These are phyloP conservation scores for Cordyceps cicadae DNA, from an alignment of 2,329 filamentous ascomycete genomes.

Conservation along the genomic window DNA sequence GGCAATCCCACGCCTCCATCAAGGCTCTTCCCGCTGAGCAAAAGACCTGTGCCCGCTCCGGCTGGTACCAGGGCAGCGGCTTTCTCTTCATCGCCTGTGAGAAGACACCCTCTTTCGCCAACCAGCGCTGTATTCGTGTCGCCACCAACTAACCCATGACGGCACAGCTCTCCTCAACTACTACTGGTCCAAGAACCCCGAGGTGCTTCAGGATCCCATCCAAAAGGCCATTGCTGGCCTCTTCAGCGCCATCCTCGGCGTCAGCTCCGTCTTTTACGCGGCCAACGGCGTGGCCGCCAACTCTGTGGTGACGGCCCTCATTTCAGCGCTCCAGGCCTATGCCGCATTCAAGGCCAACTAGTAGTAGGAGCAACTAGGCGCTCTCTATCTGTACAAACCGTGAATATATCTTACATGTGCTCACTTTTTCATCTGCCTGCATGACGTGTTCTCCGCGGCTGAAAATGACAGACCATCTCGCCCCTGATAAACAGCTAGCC, in stretches of 20 bases:
- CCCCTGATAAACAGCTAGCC: not conserved
- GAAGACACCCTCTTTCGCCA: not conserved
- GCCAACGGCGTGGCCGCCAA: slow-evolving; percentile 1
- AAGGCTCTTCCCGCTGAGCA: slow-evolving; percentile 1
- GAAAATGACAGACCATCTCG: not conserved
- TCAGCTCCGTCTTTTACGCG: slow-evolving; percentile 1
- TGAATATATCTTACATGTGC: too few relatives aligned
- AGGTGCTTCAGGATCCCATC: slow-evolving; percentile 4
- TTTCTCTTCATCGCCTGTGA: not conserved
- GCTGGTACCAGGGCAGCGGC: slow-evolving; percentile 9
- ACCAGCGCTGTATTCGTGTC: not conserved
- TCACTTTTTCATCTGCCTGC: not conserved
- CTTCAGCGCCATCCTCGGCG: not conserved
- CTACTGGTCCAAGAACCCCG: slow-evolving; percentile 10
- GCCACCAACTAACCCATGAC: not conserved
- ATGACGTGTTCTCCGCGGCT: not conserved
- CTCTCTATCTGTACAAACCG: too few relatives aligned
- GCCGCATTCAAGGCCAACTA: slow-evolving; percentile 9
- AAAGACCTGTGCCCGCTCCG: not conserved
- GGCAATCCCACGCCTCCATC: slow-evolving; percentile 4
- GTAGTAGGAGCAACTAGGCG: too few relatives aligned
- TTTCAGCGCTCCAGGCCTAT: slow-evolving; percentile 1
- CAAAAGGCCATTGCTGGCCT: slow-evolving; percentile 5
- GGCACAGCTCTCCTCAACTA: slow-evolving; percentile 8
- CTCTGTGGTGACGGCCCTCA: not conserved